These are phyloP conservation scores for Cicer yamashitae DNA, from an alignment of 306 rosid species.

Conservation along the genomic window DNA sequence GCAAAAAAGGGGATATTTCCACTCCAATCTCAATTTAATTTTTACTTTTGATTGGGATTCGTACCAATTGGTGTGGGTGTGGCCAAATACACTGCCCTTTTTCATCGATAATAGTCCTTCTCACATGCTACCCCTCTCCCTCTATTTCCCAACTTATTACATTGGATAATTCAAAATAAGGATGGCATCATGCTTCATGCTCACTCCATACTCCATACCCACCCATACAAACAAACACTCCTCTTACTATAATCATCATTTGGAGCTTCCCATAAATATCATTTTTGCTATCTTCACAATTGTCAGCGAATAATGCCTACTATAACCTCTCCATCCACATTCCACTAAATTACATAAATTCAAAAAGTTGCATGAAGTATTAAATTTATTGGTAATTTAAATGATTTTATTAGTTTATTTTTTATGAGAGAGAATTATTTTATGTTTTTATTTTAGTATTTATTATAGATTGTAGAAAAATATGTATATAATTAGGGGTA, in stretches of 20 bases:
- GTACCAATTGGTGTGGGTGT: constrained; percentile 49
- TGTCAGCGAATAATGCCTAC: too few relatives aligned
- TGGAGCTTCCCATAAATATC: constrained; percentile 33
- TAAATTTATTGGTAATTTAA: too few relatives aligned
- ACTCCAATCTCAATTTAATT: neutral
- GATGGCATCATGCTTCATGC: constrained; percentile 44
- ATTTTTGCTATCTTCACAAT: neutral
- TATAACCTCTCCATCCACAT: too few relatives aligned
- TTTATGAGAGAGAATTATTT: too few relatives aligned
- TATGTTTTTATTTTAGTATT: too few relatives aligned
- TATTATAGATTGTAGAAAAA: too few relatives aligned
- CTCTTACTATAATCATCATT: constrained; percentile 44
- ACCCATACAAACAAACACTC: constrained; percentile 30
- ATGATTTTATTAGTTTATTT: too few relatives aligned
- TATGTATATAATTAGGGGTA: too few relatives aligned
- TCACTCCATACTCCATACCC: constrained; percentile 38
- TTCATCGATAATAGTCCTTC: constrained; percentile 50
- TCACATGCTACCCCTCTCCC: constrained; percentile 59
- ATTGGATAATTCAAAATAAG: constrained; percentile 52
- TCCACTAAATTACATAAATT: too few relatives aligned
- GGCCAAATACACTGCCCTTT: constrained; percentile 59
- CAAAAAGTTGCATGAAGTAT: too few relatives aligned
- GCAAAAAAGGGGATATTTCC: constrained; percentile 24
- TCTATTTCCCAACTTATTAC: constrained; percentile 39
- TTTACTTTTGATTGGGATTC: constrained; percentile 55